Evolutionary conservation across 148 eudicot species (phyloP), one percentile per base, ranked within the genome.

Genomic region (Selenicereus undatus): DNA sequence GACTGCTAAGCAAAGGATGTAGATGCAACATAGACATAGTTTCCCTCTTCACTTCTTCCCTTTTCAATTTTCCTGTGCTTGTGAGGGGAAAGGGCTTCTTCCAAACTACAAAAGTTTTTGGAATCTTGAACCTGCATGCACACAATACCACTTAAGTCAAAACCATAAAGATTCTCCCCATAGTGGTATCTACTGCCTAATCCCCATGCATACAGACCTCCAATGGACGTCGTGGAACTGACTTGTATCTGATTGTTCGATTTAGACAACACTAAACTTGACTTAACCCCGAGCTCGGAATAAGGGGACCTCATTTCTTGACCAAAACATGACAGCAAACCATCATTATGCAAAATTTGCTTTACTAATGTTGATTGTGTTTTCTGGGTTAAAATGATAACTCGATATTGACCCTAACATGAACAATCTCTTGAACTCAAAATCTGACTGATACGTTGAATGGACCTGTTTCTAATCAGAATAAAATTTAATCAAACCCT

Each of bases 121-220:
- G 99, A 52, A 92, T 87, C 80, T 95, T 93, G 83, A 92, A 95
- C 83, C 99, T 95, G 91, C 84, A 88, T 81, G 48, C 2, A 12
- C 24, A 52, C 62, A 43, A 66, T 12, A n/a, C 26, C 45, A 16
- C 11, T 2, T 24, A 26, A 24, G 16, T 74, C 60, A 10, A 8
- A 45, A n/a, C 32, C 7, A 22, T 9, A n/a, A n/a, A 62, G 52
- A 48, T 48, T 48, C 52, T 48, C 11, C 52, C 52, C 14, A 10
- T 2, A 48, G 52, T 48, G 14, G 52, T 48, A 2, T 48, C 52
- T 48, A 48, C 52, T 48, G 14, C 52, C 52, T 12, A 48, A 48
- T 48, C 52, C 52, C 52, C 8, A 11, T 48, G 52, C 52, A 48
- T 12, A 11, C 52, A 48, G 52, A 48, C 5, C 52, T 48, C 14